phyloP scores from a whole-genome alignment of 352 stramenopile species.

The Phytophthora melonis region DNA sequence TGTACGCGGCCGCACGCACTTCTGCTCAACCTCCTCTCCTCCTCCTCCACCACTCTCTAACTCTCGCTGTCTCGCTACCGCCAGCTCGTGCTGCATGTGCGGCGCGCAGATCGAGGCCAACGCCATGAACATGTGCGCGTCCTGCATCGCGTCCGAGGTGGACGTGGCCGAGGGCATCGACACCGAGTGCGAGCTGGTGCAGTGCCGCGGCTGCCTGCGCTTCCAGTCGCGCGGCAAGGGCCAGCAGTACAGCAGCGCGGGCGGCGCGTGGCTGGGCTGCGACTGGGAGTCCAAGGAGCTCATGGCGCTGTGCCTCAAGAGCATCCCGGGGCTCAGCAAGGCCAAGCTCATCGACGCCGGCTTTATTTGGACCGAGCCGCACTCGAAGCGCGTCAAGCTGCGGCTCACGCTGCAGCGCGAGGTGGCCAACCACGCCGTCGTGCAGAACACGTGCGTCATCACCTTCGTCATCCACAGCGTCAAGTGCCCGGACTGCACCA shows the following conservation, averaged over 20 bases:
- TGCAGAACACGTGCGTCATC: conserved; percentile 75
- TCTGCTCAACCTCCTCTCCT: no score
- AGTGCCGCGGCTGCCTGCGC: conserved; percentile 76
- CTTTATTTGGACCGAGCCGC: conserved; percentile 87
- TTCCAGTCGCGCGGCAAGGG: conserved; percentile 68
- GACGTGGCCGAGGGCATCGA: conserved; percentile 80
- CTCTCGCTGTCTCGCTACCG: no score
- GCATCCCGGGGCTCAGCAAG: conserved; percentile 64
- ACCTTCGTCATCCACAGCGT: conserved; percentile 71
- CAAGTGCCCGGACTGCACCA: conserved; percentile 80
- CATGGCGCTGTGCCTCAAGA: conserved; percentile 84
- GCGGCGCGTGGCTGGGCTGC: conserved; percentile 61
- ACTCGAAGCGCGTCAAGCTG: conserved; percentile 84
- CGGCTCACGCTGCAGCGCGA: conserved; percentile 76
- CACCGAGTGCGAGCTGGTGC: conserved; percentile 54
- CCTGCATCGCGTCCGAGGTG: conserved; percentile 72
- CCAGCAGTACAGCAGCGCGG: conserved; percentile 45
- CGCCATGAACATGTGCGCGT: conserved; percentile 80
- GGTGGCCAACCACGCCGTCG: conserved; percentile 70
- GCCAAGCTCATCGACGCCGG: conserved; percentile 81
- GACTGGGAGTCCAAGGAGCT: conserved; percentile 83
- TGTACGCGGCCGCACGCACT: no score
- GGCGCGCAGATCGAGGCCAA: conserved; percentile 79
- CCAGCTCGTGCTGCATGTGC: conserved; percentile 70
- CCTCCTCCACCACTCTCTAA: no score